Conservation (phyloP, 2,329 filamentous ascomycete genomes). For the Aspergillaceae sp. region DNA sequence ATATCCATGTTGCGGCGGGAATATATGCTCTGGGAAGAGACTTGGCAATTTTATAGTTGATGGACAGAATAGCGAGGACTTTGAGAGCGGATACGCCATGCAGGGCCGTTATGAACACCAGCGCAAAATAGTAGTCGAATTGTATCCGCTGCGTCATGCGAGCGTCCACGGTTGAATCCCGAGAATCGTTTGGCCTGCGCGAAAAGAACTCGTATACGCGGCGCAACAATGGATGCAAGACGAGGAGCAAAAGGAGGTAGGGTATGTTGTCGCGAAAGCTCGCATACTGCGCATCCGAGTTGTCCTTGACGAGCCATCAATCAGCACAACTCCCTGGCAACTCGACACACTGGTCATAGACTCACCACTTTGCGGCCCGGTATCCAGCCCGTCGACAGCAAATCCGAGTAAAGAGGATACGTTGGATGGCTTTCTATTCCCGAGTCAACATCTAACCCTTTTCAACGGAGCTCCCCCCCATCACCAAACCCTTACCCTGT, state of each 20-base stretch:
- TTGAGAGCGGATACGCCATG: slow-evolving; percentile 84
- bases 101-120: slow-evolving; percentile 67
- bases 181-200: slow-evolving; percentile 23
- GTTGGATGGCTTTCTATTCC: slow-evolving; percentile 65
- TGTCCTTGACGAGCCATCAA: slow-evolving; percentile 52
- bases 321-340: slow-evolving; percentile 1
- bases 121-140: slow-evolving; percentile 76
- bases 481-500: slow-evolving; percentile 47
- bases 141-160: slow-evolving; percentile 61
- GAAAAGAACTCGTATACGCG: slow-evolving; percentile 56
- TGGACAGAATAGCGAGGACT: slow-evolving; percentile 65
- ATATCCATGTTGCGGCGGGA: slow-evolving; percentile 73
- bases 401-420: slow-evolving; percentile 63
- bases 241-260: slow-evolving; percentile 63
- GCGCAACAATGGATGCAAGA: slow-evolving; percentile 72
- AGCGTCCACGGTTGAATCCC: slow-evolving; percentile 37
- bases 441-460: slow-evolving; percentile 5
- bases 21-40: slow-evolving; percentile 61
- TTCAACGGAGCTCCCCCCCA: slow-evolving; percentile 1
- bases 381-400: slow-evolving; percentile 79
- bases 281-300: slow-evolving; percentile 79
- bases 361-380: slow-evolving; percentile 78
- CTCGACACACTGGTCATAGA: slow-evolving; percentile 5
- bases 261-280: slow-evolving; percentile 81
- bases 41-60: slow-evolving; percentile 75